Evolutionary conservation across 192 early-diverging fungal genomes (phyloP), one percentile per base, ranked within the genome.

Genomic region (Lobosporangium transversale): DNA sequence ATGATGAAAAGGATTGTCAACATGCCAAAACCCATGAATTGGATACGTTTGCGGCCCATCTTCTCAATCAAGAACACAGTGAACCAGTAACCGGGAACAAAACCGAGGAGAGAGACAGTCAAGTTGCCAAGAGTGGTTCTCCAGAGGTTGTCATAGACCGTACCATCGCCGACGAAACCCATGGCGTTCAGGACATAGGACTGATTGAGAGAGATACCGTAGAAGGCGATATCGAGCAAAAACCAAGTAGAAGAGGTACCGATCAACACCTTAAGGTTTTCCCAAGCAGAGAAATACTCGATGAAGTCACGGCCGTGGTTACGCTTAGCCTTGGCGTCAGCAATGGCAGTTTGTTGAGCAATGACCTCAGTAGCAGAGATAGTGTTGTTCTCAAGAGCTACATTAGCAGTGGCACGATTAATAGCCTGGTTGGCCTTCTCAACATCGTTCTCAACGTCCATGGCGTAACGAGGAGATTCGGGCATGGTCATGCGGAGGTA

Each of bases 81-180:
- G 76, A 99, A 84, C 94, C 93, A 97, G 90, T 98, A 99, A 44
- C 97, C 97, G 33, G 97, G 97, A 9, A 99, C 87, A 30, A 89
- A 89, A 45, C 94, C 94, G 18, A 93, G 83, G 17, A 93, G 58
- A 44, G 93, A 92, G 78, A 99, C 90, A 70, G 96, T 96, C 69
- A 96, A 87, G 86, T 92, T 96, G 62, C 97, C 97, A 67, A 95
- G 79, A 23, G 94, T 80, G 44, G 85, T 89, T 78, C 89, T 89
- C 83, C 84, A 89, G 55, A 90, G 82, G 58, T 66, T 62, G 79
- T 89, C 86, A 21, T 81, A 78, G 35, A 87, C 81, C 24, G 85
- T 87, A 40, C 93, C 89, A 24, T 70, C 32, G 43, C 61, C 79
- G 27, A 68, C 37, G 60, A 86, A 93, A 20, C 92, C 91, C 78